A percentile compares a stretch with the other conserved stretches of the same genome.
These are phyloP conservation scores for Blastocladiella emersonii DNA, from an alignment of 371 early-diverging fungal genomes.

Conservation along the genomic window DNA sequence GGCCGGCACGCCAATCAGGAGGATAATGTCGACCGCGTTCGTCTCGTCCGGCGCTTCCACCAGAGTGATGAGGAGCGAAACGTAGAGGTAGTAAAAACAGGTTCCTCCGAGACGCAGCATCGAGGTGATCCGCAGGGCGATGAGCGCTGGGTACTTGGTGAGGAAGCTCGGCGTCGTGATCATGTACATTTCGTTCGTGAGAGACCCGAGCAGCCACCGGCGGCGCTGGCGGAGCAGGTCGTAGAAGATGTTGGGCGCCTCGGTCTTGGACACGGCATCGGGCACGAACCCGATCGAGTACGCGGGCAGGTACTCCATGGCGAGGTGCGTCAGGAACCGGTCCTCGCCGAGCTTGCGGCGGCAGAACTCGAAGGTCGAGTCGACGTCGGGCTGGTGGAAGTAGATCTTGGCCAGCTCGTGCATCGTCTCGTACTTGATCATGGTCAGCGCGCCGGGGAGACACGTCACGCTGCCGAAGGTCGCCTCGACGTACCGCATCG, in stretches of 20 bases:
- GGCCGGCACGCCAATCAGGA: too few species aligned
- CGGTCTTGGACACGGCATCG: constrained; percentile 4
- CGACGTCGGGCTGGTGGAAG: constrained; percentile 17
- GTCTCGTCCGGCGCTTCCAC: too few species aligned
- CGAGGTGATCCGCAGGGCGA: too few species aligned
- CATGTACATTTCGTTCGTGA: constrained; percentile 16
- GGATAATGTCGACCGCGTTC: too few species aligned
- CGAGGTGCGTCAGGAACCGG: constrained; percentile 18
- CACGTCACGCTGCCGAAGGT: constrained; percentile 22
- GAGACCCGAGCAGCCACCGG: constrained; percentile 12
- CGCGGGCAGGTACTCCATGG: constrained; percentile 7
- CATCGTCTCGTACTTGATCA: constrained; percentile 16
- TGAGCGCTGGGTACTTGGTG: too few species aligned
- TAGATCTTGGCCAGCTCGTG: constrained; percentile 15
- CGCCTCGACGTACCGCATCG: constrained; percentile 15
- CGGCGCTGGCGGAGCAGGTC: constrained; percentile 6
- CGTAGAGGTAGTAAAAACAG: too few species aligned
- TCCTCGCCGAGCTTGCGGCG: constrained; percentile 19
- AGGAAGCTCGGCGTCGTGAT: constrained; percentile 10
- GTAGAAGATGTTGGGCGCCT: constrained; percentile 6
- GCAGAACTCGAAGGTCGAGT: constrained; percentile 5
- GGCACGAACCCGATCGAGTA: constrained; percentile 5
- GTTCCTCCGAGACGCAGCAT: too few species aligned
- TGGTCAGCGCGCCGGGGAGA: constrained; percentile 26
- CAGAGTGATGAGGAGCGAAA: too few species aligned